phyloP scores from a whole-genome alignment of 2,329 filamentous ascomycete genomes.

The Paecilomyces sp. region DNA sequence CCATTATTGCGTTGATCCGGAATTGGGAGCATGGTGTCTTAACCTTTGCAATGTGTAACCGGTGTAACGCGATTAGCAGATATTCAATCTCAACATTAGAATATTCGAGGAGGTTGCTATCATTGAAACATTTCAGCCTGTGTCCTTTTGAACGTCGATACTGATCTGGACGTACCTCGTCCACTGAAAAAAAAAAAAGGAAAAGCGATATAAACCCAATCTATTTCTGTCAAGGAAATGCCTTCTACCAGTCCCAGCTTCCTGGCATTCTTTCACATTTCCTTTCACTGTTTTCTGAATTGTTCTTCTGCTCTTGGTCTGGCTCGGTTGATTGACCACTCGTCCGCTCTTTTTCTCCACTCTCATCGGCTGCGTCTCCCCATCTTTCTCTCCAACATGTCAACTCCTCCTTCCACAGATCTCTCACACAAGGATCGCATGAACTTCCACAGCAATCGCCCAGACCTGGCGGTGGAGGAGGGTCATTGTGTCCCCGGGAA shows the following conservation, averaged over 20 bases:
- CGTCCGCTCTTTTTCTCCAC: neutral
- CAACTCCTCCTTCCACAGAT: constrained; percentile 27
- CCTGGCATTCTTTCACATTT: neutral
- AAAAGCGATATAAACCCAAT: neutral
- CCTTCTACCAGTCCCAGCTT: neutral
- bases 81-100: too few relatives aligned
- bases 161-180: neutral
- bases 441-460: constrained; percentile 30
- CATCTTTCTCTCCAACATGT: constrained; percentile 26
- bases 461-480: constrained; percentile 23
- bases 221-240: neutral
- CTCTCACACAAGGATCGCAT: constrained; percentile 29
- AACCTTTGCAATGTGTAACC: too few relatives aligned
- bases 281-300: neutral
- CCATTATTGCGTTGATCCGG: too few relatives aligned
- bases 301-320: neutral
- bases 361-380: constrained; percentile 16
- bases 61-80: too few relatives aligned
- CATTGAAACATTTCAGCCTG: too few relatives aligned
- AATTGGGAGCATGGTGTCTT: too few relatives aligned
- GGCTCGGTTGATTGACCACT: neutral
- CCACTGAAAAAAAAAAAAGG: neutral
- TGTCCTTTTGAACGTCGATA: too few relatives aligned
- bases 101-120: too few relatives aligned
- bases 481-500: constrained; percentile 20